Base-by-base conservation (phyloP, 495 filamentous ascomycete genomes). In the Aspergillus sclerotiicarbonarius region DNA sequence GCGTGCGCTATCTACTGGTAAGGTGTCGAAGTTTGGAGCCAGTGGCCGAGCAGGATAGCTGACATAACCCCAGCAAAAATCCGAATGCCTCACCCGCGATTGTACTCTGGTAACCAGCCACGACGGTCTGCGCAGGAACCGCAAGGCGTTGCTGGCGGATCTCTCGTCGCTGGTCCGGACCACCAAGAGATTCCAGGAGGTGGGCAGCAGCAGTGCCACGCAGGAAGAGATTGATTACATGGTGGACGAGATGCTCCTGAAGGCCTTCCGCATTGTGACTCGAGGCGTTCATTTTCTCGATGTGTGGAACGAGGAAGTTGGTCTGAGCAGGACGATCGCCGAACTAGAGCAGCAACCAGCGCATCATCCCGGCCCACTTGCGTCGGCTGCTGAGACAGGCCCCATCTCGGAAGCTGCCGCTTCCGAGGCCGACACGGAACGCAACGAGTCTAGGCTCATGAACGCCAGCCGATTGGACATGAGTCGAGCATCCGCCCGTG, bases 251-350 rank as follows among this genome's bases (percentile, higher is more conserved):
- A 90, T 98, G 84, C 86, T 97, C 10, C 73, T 96, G 50, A 92
- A 92, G 67, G 92, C 91, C 0, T 98, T 95, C 76, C 93, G 90
- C 64, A 90, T 97, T 56, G 89, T 95, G n/a, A 91, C 86, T 54
- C 88, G 92, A 56, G 90, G 89, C 35, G 91, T 97, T 51, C 82
- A 86, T 58, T 97, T 99, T 68, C 78, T 97, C n/a, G 95, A 99
- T 65, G 80, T 92, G 5, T 88, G 91, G 80, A 85, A 90, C 21
- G 85, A 93, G 55, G 88, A 91, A 54, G 82, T 86, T 31, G 78
- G 82, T 45, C 69, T 87, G 43, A 83, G 83, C 71, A 77, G 81
- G 56, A 85, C 86, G 25, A 81, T 87, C 46, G 78, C 81, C 19
- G 84, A 87, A 62, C 79, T 89, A 61, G 76, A 79, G 20, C 74